These are phyloP conservation scores for Ensete glaucum DNA, from an alignment of 176 grass and related monocot species.

Conservation along the genomic window DNA sequence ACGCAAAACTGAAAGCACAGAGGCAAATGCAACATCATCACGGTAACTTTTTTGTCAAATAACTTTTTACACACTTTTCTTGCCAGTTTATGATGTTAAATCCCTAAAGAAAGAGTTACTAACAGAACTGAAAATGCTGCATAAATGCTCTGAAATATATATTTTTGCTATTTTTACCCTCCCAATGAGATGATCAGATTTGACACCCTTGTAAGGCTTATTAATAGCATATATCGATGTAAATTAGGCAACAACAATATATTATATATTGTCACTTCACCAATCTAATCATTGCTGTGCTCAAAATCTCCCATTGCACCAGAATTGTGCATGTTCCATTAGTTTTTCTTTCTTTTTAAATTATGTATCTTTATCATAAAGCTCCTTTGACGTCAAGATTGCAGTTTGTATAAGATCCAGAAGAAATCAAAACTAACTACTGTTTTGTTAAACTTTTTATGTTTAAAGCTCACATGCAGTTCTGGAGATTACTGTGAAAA, in stretches of 20 bases:
- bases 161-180: background rate
- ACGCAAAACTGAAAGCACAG: slow-evolving; percentile 95
- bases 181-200: background rate
- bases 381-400: background rate
- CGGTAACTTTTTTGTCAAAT: slow-evolving; percentile 34
- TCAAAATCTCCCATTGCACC: background rate
- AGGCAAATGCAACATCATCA: slow-evolving; percentile 92
- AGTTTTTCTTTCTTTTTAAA: background rate
- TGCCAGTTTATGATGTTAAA: background rate
- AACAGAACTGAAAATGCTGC: background rate
- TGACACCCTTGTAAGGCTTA: no score
- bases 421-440: background rate
- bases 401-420: background rate
- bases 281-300: no score
- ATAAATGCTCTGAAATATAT: background rate
- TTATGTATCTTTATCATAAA: background rate
- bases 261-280: no score
- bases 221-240: background rate
- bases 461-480: slow-evolving; percentile 78
- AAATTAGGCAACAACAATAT: background rate
- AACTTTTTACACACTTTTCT: no score
- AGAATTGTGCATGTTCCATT: background rate
- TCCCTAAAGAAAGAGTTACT: background rate
- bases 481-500: slow-evolving; percentile 88
- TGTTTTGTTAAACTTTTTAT: background rate